A percentile compares a stretch with the other conserved stretches of the same genome.
Evolutionary conservation across 371 early-diverging fungal genomes (phyloP).

Genomic region (Syncephalis plumigaleata): DNA sequence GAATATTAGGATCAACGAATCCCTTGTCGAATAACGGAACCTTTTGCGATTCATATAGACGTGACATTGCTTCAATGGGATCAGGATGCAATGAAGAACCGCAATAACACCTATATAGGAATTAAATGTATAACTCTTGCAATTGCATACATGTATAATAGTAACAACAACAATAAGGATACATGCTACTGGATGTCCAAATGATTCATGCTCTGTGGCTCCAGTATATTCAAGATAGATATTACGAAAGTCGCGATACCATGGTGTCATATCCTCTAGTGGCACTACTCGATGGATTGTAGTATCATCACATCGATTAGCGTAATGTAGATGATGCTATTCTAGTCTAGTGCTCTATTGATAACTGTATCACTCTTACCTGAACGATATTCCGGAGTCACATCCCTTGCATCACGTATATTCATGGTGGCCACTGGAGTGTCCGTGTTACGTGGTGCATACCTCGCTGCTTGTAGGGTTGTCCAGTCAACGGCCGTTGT

Average conservation of each 20-base stretch:
- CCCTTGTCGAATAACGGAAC: slow-evolving; percentile 37
- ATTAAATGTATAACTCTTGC: too few species aligned
- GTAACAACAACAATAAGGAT: slow-evolving; percentile 4
- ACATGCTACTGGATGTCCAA: slow-evolving; percentile 85
- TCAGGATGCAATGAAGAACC: slow-evolving; percentile 61
- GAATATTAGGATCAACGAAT: slow-evolving; percentile 40
- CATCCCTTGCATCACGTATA: slow-evolving; percentile 15
- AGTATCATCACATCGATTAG: background rate
- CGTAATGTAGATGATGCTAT: background rate
- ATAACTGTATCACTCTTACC: too few species aligned
- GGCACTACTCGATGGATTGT: slow-evolving; percentile 18
- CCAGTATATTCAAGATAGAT: slow-evolving; percentile 41
- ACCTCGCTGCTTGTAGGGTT: slow-evolving; percentile 27
- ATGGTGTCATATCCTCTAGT: slow-evolving; percentile 50
- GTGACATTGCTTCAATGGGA: slow-evolving; percentile 46
- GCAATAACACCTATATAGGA: slow-evolving; percentile 37
- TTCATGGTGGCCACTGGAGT: slow-evolving; percentile 4
- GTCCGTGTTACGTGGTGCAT: slow-evolving; percentile 5
- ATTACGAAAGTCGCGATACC: slow-evolving; percentile 67
- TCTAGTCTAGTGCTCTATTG: background rate
- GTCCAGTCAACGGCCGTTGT: slow-evolving; percentile 27
- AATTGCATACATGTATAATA: too few species aligned
- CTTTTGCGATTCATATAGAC: slow-evolving; percentile 35
- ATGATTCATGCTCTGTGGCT: slow-evolving; percentile 76
- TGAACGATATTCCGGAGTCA: slow-evolving; percentile 22